Evolutionary conservation across 2,329 filamentous ascomycete species (phyloP).

Genomic region (Calonectria pauciramosa): DNA sequence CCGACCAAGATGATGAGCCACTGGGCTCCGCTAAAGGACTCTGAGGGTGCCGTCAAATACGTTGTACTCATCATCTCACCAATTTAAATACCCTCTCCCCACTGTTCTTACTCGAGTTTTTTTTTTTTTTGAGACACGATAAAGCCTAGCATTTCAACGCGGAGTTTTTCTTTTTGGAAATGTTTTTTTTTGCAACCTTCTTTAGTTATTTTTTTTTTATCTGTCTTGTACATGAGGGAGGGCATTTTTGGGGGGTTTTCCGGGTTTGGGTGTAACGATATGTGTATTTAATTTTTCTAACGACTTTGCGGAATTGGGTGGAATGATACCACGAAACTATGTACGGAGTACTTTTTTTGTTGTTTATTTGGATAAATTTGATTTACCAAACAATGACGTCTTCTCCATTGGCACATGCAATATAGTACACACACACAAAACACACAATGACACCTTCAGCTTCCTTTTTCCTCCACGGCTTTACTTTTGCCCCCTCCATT

Average conservation of each 20-base stretch:
- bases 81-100: slow-evolving; percentile 6
- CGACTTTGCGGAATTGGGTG: slow-evolving; percentile 14
- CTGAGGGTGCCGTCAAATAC: slow-evolving; percentile 42
- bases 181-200: background rate
- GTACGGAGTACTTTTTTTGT: background rate
- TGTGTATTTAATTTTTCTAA: slow-evolving; percentile 28
- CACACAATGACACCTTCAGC: background rate
- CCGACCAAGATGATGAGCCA: slow-evolving; percentile 46
- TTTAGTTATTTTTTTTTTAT: background rate
- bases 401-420: background rate
- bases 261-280: slow-evolving; percentile 27
- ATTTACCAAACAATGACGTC: background rate
- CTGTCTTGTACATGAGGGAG: slow-evolving; percentile 11
- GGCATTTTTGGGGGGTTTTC: background rate
- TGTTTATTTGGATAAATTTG: slow-evolving; percentile 1
- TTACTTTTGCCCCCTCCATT: background rate
- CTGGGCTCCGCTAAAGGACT: slow-evolving; percentile 46
- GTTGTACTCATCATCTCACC: slow-evolving; percentile 40
- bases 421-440: too few relatives aligned
- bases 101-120: background rate
- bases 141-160: slow-evolving; percentile 10
- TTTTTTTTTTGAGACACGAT: background rate
- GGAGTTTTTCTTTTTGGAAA: slow-evolving; percentile 5
- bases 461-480: background rate
- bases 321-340: slow-evolving; percentile 32